These are phyloP conservation scores for Verbena officinalis DNA, from an alignment of 257 asterid species.

Conservation along the genomic window DNA sequence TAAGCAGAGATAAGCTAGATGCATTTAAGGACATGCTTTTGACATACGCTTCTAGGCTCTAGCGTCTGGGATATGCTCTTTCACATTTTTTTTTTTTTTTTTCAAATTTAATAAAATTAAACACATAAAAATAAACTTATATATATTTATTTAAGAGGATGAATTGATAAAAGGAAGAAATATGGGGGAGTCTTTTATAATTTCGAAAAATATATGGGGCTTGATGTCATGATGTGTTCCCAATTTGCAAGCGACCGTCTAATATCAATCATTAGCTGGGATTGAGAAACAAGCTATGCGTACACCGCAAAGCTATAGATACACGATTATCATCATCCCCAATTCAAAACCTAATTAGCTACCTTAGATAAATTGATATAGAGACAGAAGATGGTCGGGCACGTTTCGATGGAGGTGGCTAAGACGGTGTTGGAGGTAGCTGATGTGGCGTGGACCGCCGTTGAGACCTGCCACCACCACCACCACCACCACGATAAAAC, in stretches of 20 bases:
- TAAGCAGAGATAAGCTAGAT: too few species aligned
- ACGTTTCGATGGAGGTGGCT: constrained; percentile 68
- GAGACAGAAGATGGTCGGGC: constrained; percentile 36
- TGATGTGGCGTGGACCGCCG: constrained; percentile 87
- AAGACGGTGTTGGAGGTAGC: constrained; percentile 95
- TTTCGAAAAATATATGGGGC: constrained; percentile 2
- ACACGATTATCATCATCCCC: neutral
- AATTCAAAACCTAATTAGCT: constrained; percentile 20
- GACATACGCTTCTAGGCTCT: too few species aligned
- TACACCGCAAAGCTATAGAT: neutral
- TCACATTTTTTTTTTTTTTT: too few species aligned
- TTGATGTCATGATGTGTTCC: neutral
- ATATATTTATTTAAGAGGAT: too few species aligned
- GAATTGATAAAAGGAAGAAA: too few species aligned
- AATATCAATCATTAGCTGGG: constrained; percentile 11
- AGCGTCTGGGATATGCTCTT: too few species aligned
- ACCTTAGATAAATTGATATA: constrained; percentile 1
- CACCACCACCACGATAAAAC: constrained; percentile 41
- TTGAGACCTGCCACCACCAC: constrained; percentile 66
- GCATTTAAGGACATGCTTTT: too few species aligned
- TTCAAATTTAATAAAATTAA: too few species aligned
- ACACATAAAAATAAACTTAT: too few species aligned
- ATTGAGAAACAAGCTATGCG: neutral
- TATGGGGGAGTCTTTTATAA: neutral
- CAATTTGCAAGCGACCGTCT: constrained; percentile 5